phyloP scores from a whole-genome alignment of 768 basidiomycete species.

The Boletus subparvulus region DNA sequence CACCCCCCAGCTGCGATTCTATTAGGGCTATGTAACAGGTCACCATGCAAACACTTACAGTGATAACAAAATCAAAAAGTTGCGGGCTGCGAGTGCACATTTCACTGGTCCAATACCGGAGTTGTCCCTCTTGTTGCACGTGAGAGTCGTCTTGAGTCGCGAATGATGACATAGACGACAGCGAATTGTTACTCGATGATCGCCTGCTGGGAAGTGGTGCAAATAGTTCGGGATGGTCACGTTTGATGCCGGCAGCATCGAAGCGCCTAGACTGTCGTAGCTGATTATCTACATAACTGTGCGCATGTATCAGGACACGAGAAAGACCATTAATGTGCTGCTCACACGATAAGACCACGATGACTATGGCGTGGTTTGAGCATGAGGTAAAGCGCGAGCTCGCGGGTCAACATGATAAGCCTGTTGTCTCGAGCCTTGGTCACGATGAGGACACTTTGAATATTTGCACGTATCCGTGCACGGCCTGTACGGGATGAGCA shows the following conservation, averaged over 20 bases:
- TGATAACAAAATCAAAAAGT: conserved; percentile 96
- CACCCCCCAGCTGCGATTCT: conserved; percentile 80
- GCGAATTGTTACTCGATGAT: conserved; percentile 63
- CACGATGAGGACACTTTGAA: conserved; percentile 91
- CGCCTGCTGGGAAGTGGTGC: conserved; percentile 72
- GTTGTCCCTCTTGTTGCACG: conserved; percentile 73
- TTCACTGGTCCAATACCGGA: conserved; percentile 95
- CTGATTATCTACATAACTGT: conserved; percentile 92
- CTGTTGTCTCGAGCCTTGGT: conserved; percentile 98
- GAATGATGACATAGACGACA: conserved; percentile 54
- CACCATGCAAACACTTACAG: conserved; percentile 53
- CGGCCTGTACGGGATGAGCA: conserved; percentile 59
- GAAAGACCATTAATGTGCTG: conserved; percentile 15
- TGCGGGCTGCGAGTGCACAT: conserved; percentile 93
- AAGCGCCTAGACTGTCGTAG: conserved; percentile 87
- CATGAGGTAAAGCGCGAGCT: conserved; percentile 96
- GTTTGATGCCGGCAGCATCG: conserved; percentile 85
- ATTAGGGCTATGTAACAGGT: conserved; percentile 11
- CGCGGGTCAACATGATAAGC: conserved; percentile 90
- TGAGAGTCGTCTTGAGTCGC: conserved; percentile 40
- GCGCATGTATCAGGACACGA: conserved; percentile 15
- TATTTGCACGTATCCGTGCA: conserved; percentile 85
- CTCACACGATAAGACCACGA: conserved; percentile 87
- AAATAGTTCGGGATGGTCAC: conserved; percentile 87
- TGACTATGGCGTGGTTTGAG: conserved; percentile 64